phyloP scores from a whole-genome alignment of 768 basidiomycete species.

The Suillus sp. region DNA sequence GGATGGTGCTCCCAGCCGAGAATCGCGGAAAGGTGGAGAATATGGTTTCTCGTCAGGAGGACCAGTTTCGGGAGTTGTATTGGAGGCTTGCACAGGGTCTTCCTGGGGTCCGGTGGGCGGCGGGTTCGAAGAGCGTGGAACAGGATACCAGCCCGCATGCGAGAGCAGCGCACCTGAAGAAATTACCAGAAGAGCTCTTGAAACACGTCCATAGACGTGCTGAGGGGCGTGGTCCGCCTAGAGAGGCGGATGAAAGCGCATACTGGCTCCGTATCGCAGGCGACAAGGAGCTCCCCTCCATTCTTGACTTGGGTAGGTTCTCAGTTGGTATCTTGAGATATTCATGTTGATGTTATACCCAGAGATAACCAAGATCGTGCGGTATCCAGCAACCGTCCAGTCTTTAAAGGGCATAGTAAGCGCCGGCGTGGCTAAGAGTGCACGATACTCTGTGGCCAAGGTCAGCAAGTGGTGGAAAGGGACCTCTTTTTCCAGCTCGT shows the following conservation, averaged over 20 bases:
- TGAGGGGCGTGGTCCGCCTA: constrained; percentile 33
- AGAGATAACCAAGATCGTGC: constrained; percentile 82
- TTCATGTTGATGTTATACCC: constrained; percentile 2
- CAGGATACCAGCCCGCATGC: constrained; percentile 76
- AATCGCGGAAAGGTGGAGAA: constrained; percentile 94
- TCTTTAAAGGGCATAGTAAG: constrained; percentile 83
- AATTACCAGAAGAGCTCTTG: constrained; percentile 74
- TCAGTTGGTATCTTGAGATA: neutral
- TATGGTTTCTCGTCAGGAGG: constrained; percentile 81
- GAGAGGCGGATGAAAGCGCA: constrained; percentile 68
- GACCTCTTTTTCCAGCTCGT: constrained; percentile 18
- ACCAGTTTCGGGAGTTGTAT: constrained; percentile 89
- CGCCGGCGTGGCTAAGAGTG: constrained; percentile 78
- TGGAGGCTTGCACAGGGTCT: constrained; percentile 74
- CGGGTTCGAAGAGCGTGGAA: constrained; percentile 51
- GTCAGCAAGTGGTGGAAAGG: constrained; percentile 81
- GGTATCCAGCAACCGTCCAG: constrained; percentile 83
- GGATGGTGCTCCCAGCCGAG: constrained; percentile 94
- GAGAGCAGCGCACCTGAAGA: constrained; percentile 71
- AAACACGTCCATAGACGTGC: constrained; percentile 48
- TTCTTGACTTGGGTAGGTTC: constrained; percentile 56
- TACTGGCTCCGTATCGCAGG: constrained; percentile 77
- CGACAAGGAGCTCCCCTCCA: constrained; percentile 54
- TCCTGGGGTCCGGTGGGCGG: constrained; percentile 78
- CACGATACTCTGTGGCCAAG: constrained; percentile 75